Evolutionary conservation across 495 filamentous ascomycete genomes (phyloP), one percentile per base, ranked within the genome.

Genomic region (Apiosordaria backusii): DNA sequence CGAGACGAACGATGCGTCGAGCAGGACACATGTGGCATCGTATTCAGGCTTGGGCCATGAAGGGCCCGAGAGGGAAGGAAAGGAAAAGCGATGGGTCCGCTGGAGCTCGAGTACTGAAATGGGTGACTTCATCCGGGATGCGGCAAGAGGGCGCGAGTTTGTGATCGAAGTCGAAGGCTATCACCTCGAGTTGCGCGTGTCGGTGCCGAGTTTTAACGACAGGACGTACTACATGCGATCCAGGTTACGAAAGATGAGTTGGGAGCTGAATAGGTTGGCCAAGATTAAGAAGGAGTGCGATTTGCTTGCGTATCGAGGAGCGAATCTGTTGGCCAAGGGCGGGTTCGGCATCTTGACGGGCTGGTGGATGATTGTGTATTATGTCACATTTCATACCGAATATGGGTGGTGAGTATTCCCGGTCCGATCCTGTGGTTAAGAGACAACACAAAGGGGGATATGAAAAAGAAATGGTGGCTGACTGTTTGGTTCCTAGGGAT

Each of bases 51-150:
- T 85, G 3, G 86, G 86, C n/a, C 82, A 81, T 60, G 84, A 87
- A 45, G 74, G 71, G 18, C 66, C 78, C 24, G 68, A 79, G 64
- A 72, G 78, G 24, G 63, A 76, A 50, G 67, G 84, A 22, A 67
- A 70, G 21, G 75, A 80, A 5, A 72, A 75, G 68, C 81, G 84
- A 23, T 93, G 93, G 79, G 91, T 97, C 0, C 90, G 92, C n/a
- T 98, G 94, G 94, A 92, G 90, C 21, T 85, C 86, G 50, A 88
- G 87, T 18, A 97, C 93, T 10, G 94, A 97, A 70, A 88, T 98
- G 26, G 94, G 93, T 10, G 93, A 97, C 78, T 98, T 98, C 76
- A 92, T 98, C 67, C 90, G 92, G 4, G 94, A 97, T 71, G 93
- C 94, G 0, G 89, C 93, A 4, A 83, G 92, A 0, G 89, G 88